Base-by-base conservation (phyloP, 2,329 filamentous ascomycete species). In the Aureobasidium sp. region DNA sequence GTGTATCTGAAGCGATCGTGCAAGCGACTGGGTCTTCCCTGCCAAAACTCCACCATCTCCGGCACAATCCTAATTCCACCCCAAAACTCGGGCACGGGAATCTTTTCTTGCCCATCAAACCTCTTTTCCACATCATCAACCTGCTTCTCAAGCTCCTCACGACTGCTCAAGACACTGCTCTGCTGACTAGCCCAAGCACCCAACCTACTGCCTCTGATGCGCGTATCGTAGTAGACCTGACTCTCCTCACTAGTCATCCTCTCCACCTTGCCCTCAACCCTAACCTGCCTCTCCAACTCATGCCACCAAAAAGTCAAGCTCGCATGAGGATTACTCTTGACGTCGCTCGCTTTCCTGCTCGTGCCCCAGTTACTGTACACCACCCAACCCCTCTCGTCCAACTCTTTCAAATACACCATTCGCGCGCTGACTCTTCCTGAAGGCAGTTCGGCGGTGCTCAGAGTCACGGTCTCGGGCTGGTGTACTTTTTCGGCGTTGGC, bases 161-260 rank as follows among this genome's bases (percentile, higher is more conserved):
- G 79, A 4, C 88, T 88, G 46, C 66, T 67, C 60, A 97, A 74
- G 43, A 93, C 89, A 67, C 83, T 79, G 70, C 89, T 95, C 82
- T 99, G 94, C 73, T 84, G 81, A 72, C 90, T 95, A 11, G 94
- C 90, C 94, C 94, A 97, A 0, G 92, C 94, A 0, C 94, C 94
- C 62, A 99, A 81, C 65, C 91, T 79, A 69, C 86, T 90, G 0
- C 90, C 93, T 3, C 94, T 79, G 51, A 90, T 90, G 45, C 85
- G 73, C 38, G 83, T 86, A 63, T 81, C 78, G 73, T 80, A 86
- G 71, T 86, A 86, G 2, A 79, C 71, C 73, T 86, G 83, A 65
- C 87, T 91, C 77, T 96, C 91, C 67, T 84, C 87, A 0, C 74
- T 68, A 0, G 78, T 77, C 61, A 96, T 74, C 42, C 90, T 77